phyloP scores from a whole-genome alignment of 2,329 filamentous ascomycete genomes.

The Uncinocarpus reesii region DNA sequence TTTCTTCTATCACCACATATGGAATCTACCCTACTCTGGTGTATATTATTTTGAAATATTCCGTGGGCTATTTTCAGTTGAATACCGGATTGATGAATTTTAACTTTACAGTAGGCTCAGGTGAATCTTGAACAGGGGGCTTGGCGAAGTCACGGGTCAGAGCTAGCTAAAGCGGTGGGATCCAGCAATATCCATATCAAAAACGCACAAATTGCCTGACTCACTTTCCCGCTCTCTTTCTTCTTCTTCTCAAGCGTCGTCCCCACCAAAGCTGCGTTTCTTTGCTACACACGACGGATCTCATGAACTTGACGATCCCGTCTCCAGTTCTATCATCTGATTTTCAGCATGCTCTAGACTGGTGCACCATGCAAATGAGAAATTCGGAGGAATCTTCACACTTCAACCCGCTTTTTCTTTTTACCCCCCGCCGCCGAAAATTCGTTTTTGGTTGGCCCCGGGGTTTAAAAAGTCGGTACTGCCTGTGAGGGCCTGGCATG shows the following conservation, averaged over 20 bases:
- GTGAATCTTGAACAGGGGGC: too few species aligned
- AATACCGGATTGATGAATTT: too few species aligned
- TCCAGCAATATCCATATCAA: constrained; percentile 6
- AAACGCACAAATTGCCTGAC: constrained; percentile 9
- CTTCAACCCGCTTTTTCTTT: constrained; percentile 29
- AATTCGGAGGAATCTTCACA: constrained; percentile 96
- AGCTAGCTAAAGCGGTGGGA: neutral
- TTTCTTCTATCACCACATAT: too few species aligned
- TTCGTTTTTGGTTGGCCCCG: too few species aligned
- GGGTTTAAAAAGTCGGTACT: constrained; percentile 39
- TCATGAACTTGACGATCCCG: constrained; percentile 11
- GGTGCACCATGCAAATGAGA: constrained; percentile 64
- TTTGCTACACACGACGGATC: constrained; percentile 72
- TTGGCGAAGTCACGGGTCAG: neutral
- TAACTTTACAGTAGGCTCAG: too few species aligned
- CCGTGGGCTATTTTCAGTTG: too few species aligned
- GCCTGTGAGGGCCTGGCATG: constrained; percentile 82
- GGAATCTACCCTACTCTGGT: too few species aligned
- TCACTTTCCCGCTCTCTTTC: constrained; percentile 19
- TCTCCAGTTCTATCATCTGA: constrained; percentile 10
- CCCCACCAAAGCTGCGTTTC: constrained; percentile 90
- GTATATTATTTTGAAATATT: too few species aligned
- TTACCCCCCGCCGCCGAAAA: neutral
- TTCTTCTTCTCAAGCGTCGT: constrained; percentile 55
- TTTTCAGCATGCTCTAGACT: constrained; percentile 14